phyloP scores from a whole-genome alignment of 257 asterid species.

The Linaria vulgaris region DNA sequence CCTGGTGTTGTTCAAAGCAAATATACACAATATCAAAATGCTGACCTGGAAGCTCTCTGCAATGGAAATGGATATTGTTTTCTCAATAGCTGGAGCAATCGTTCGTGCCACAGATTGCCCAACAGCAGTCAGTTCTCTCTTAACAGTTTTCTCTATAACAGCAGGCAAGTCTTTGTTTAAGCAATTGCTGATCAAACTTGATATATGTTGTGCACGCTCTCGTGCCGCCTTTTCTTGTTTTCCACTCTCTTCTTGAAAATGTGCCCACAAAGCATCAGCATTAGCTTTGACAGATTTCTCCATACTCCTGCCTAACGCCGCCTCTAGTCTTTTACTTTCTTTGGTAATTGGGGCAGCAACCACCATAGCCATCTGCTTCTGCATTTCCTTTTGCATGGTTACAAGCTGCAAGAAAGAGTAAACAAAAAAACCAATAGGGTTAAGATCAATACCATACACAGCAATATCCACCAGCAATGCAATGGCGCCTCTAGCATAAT shows the following conservation, averaged over 20 bases:
- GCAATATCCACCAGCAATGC: background rate
- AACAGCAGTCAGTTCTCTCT: slow-evolving; percentile 66
- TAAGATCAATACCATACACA: slow-evolving; percentile 8
- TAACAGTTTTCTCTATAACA: slow-evolving; percentile 70
- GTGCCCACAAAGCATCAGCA: slow-evolving; percentile 89
- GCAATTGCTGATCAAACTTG: slow-evolving; percentile 55
- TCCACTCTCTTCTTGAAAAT: slow-evolving; percentile 74
- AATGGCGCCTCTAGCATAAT: background rate
- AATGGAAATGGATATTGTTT: slow-evolving; percentile 64
- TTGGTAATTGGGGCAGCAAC: slow-evolving; percentile 67
- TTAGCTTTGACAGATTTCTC: slow-evolving; percentile 80
- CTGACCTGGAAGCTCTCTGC: slow-evolving; percentile 83
- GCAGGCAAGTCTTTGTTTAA: slow-evolving; percentile 81
- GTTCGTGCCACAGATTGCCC: slow-evolving; percentile 83
- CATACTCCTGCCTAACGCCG: slow-evolving; percentile 68
- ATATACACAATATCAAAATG: slow-evolving; percentile 32
- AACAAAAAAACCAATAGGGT: background rate
- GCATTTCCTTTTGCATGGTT: slow-evolving; percentile 56
- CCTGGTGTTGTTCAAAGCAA: background rate
- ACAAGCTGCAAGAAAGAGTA: slow-evolving; percentile 62
- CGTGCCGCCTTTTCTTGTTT: slow-evolving; percentile 79
- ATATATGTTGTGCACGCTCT: slow-evolving; percentile 65
- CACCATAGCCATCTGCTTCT: slow-evolving; percentile 73
- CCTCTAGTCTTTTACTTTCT: slow-evolving; percentile 88
- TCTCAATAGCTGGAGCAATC: slow-evolving; percentile 69